These are phyloP conservation scores for Conticribra weissflogii DNA, from an alignment of 108 stramenopile species.

Conservation along the genomic window DNA sequence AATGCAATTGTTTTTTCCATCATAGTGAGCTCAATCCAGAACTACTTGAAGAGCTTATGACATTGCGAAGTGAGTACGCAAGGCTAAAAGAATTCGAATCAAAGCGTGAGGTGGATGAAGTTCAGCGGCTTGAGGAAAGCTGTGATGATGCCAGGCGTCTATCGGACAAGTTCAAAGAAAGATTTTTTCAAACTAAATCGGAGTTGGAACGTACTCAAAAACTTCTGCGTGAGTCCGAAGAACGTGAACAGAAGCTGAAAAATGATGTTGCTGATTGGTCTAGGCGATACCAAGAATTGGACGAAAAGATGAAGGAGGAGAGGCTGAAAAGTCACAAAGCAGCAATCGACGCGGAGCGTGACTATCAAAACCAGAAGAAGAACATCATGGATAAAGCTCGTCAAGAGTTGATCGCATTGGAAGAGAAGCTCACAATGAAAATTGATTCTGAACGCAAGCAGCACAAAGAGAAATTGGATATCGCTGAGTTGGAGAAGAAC, in stretches of 20 bases:
- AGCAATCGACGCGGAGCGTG: conserved; percentile 40
- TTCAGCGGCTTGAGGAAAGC: conserved; percentile 68
- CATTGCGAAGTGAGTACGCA: conserved; percentile 76
- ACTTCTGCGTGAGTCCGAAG: conserved; percentile 26
- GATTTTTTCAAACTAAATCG: conserved; percentile 66
- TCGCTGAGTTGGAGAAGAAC: conserved; percentile 24
- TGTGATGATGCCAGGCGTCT: conserved; percentile 68
- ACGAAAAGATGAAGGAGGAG: conserved; percentile 48
- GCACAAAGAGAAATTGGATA: conserved; percentile 50
- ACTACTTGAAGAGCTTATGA: conserved; percentile 67
- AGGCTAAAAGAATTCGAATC: conserved; percentile 77
- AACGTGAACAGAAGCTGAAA: conserved; percentile 33
- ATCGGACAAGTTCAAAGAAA: conserved; percentile 67
- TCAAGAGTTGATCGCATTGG: conserved; percentile 32
- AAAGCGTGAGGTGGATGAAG: conserved; percentile 74
- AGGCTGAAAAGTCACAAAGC: conserved; percentile 37
- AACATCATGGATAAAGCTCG: conserved; percentile 37
- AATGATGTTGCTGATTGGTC: conserved; percentile 24
- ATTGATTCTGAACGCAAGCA: conserved; percentile 33
- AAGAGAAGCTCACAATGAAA: conserved; percentile 30
- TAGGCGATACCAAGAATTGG: conserved; percentile 22
- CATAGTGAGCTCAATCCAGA: conserved; percentile 83
- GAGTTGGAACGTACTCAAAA: conserved; percentile 62
- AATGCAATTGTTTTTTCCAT: background rate
- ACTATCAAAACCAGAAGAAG: conserved; percentile 42